Evolutionary conservation across 192 early-diverging fungal species (phyloP), one percentile per base, ranked within the genome.

Genomic region (Coemansia sp.): DNA sequence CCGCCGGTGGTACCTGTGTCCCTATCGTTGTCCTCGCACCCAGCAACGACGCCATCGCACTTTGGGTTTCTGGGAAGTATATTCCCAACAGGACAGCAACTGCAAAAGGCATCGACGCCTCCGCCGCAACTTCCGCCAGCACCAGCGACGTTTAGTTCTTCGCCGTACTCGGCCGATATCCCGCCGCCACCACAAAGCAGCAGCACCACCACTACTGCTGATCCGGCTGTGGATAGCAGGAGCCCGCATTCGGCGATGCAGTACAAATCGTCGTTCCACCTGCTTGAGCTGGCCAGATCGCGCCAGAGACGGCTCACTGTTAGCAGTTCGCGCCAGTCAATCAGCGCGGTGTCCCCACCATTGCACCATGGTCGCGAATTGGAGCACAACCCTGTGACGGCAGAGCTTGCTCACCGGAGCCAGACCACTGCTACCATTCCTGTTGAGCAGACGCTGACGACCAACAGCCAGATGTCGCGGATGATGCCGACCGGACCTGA

Each of bases 211-310:
- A n/a, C n/a, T n/a, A n/a, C n/a, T n/a, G n/a, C n/a, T n/a, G 69
- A 72, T 20, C 13, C 25, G 14, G 25, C 54, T 3, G 48, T 3
- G 37, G 69, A 72, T 13, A 36, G 40, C 22, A 65, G 57, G 25
- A 72, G 63, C 47, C 69, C 69, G 1, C 28, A 57, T 7, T 68
- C 77, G 3, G 63, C 68, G 13, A 73, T 73, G 77, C 64, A 72
- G 7, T 80, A 80, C 65, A 73, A 74, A 48, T 80, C 77, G 22
- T 80, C 77, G 14, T 80, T 74, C 64, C 77, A 80, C 30, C 28
- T 80, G 31, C 55, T 80, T 17, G 77, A 64, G 34, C 62, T 80
- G 13, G 77, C 77, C 0, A 62, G 77, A 7, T 70, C 77, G 27
- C 71, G 77, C 4, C 67, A 74, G 48, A 64, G 77, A 33, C 63